Percentiles rank a stretch among this genome's conserved stretches.
Evolutionary conservation across 768 basidiomycete genomes (phyloP).

Genomic region (Russula abietina): DNA sequence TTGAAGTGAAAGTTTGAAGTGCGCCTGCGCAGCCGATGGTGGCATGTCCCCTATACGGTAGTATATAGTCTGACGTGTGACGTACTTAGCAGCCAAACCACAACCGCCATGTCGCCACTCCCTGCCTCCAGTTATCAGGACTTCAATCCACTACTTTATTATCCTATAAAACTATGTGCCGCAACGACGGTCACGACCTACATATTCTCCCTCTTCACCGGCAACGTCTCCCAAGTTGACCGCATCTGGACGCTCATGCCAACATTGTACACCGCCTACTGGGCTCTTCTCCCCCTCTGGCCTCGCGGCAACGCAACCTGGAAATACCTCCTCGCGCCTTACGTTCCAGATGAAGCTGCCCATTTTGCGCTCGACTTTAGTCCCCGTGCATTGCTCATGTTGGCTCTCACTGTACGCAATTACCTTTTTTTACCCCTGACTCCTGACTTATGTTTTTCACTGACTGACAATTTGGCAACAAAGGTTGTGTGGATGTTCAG

Average conservation of each 20-base stretch:
- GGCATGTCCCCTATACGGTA: no score
- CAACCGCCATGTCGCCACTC: background rate
- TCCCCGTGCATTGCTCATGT: conserved; percentile 69
- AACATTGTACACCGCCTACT: conserved; percentile 75
- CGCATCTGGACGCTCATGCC: conserved; percentile 72
- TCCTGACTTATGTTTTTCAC: background rate
- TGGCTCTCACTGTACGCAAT: conserved; percentile 51
- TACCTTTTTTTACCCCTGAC: background rate
- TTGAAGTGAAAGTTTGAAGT: no score
- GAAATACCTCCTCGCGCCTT: conserved; percentile 50
- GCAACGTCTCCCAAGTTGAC: conserved; percentile 86
- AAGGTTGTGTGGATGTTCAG: conserved; percentile 61
- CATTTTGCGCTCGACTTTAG: conserved; percentile 45
- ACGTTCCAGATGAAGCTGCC: conserved; percentile 44
- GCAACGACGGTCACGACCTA: conserved; percentile 46
- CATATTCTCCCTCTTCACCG: conserved; percentile 57
- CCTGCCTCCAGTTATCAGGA: background rate
- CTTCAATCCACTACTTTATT: conserved; percentile 29
- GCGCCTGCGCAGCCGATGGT: no score
- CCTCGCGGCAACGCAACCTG: conserved; percentile 27
- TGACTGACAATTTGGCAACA: conserved; percentile 23
- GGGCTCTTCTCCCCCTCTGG: conserved; percentile 66
- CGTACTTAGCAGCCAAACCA: background rate
- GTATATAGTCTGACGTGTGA: no score
- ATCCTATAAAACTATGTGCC: conserved; percentile 60